Percentiles rank a stretch among this genome's conserved stretches.
These are phyloP conservation scores for Hanseniaspora thailandica DNA, from an alignment of 805 yeast genomes.

Conservation along the genomic window DNA sequence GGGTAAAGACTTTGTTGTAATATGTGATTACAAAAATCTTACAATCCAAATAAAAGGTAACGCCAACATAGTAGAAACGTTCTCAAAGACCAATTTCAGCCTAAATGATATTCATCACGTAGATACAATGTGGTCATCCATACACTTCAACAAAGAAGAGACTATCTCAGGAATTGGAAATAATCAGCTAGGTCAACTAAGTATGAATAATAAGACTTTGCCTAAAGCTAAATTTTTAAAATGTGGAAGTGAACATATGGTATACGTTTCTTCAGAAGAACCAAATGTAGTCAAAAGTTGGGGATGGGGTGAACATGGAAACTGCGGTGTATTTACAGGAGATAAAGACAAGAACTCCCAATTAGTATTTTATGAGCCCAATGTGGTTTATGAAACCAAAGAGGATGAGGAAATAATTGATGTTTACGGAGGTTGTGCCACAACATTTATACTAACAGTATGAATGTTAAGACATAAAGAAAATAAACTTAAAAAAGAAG, in stretches of 20 bases:
- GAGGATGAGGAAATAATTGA: conserved; percentile 30
- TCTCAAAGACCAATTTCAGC: conserved; percentile 17
- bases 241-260: conserved; percentile 83
- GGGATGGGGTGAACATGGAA: conserved; percentile 99
- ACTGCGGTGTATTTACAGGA: conserved; percentile 46
- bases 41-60: conserved; percentile 11
- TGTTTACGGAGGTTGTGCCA: conserved; percentile 57
- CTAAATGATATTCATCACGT: conserved; percentile 8
- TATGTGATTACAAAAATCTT: conserved; percentile 20
- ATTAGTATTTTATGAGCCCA: conserved; percentile 7
- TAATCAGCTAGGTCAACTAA: conserved; percentile 61
- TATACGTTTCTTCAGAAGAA: conserved; percentile 22
- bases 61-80: conserved; percentile 30
- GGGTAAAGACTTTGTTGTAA: conserved; percentile 50
- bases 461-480: background rate
- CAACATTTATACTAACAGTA: conserved; percentile 41
- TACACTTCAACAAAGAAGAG: conserved; percentile 36
- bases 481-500: conserved; percentile 13
- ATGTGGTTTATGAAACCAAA: background rate
- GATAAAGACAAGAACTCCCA: background rate
- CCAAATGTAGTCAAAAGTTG: conserved; percentile 45
- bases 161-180: conserved; percentile 41
- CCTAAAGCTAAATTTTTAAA: conserved; percentile 14
- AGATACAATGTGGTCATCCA: conserved; percentile 63
- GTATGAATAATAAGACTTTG: conserved; percentile 19